Base-by-base conservation (phyloP, 1,139 yeast species). In the Lizanozyma gosingica region DNA sequence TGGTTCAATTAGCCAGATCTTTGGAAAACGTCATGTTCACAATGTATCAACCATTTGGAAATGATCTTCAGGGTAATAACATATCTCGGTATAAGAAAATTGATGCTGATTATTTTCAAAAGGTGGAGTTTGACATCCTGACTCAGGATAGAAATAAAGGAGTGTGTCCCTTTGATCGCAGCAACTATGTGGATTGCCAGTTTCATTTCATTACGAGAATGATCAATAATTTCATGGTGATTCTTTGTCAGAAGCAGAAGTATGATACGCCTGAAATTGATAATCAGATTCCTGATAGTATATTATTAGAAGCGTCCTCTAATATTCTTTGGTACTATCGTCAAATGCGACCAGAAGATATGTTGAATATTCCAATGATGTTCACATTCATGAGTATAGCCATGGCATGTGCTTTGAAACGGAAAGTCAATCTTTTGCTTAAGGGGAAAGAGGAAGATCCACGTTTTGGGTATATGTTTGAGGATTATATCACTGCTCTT, bases 381-480 rank as follows among this genome's bases (percentile, higher is more conserved):
- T 60, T 63, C 1, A 61, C 61, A 60, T 52, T 61, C 45, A 47
- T 57, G 38, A 51, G 60, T 3, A 37, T 54, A 15, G 54, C 56
- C 8, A 50, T 52, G 53, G 51, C 57, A 2, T 46, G 48, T 4
- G 43, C 53, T 3, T 43, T 54, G 33, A 53, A 53, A 38, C 37
- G 47, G 11, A 44, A 43, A 37, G 48, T 55, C 9, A 44, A 45
- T 22, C 29, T 22, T 22, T 22, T 22, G 11, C 29, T 22, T 11
- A 22, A 22, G 11, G 29, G 29, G 6, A 22, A 22, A 22, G 29
- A 22, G 9, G 29, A 22, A 22, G 29, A 22, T 6, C 29, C 29
- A 6, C 29, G 29, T 6, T 22, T 6, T 22, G 29, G 29, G 11
- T 22, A 22, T 22, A 11, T 22, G 6, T 22, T 6, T 22, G 54